Conservation (phyloP, 768 basidiomycete species). For the Tephrocybe sp. region DNA sequence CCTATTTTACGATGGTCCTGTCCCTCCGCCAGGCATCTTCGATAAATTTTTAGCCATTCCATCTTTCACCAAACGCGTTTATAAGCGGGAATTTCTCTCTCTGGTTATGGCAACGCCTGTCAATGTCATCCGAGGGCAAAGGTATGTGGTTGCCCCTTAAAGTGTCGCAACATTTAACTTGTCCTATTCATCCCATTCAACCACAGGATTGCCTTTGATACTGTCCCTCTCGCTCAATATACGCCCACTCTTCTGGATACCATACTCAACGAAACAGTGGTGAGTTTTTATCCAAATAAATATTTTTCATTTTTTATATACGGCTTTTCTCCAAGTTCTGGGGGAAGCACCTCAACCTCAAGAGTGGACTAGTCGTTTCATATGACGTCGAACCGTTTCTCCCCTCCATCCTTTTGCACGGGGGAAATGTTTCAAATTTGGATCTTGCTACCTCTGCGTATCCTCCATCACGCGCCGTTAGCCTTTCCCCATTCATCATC, state of each 20-base stretch:
- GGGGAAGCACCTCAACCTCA: conserved; percentile 31
- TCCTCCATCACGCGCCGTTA: conserved; percentile 22
- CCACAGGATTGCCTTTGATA: conserved; percentile 36
- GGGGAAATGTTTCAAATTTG: background rate
- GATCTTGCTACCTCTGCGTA: background rate
- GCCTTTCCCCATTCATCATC: conserved; percentile 46
- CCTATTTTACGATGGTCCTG: conserved; percentile 61
- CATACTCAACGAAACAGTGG: conserved; percentile 42
- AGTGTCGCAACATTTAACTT: no score
- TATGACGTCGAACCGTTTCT: conserved; percentile 56
- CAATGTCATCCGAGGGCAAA: conserved; percentile 27
- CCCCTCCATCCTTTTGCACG: conserved; percentile 36
- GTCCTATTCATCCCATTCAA: no score
- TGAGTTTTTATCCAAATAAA: conserved; percentile 14
- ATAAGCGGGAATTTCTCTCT: conserved; percentile 37
- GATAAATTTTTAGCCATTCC: conserved; percentile 52
- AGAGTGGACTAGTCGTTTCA: conserved; percentile 31
- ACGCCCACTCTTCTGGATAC: conserved; percentile 35
- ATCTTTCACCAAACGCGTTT: conserved; percentile 33
- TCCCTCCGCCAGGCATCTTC: conserved; percentile 46
- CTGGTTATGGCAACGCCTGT: conserved; percentile 38
- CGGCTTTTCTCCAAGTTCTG: conserved; percentile 36
- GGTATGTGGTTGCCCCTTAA: conserved; percentile 12
- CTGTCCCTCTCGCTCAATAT: conserved; percentile 38
- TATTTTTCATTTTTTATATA: background rate